Evolutionary conservation across 495 filamentous ascomycete species (phyloP).

Genomic region (Neurospora sp.): DNA sequence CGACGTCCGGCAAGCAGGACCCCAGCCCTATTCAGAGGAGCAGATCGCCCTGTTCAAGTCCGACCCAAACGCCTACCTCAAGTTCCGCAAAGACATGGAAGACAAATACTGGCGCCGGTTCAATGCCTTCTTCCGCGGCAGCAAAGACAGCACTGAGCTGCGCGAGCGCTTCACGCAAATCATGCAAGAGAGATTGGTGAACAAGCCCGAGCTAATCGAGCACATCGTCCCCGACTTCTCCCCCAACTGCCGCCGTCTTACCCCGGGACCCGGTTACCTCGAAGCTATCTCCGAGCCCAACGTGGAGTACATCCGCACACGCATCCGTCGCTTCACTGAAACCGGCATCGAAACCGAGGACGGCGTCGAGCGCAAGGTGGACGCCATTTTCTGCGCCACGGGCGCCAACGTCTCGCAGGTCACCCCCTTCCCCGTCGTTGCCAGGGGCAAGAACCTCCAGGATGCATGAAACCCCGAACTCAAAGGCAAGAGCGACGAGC

Average conservation of each 20-base stretch:
- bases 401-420: conserved; percentile 51
- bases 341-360: conserved; percentile 47
- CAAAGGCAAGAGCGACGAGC: conserved; percentile 25
- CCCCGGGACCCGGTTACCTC: conserved; percentile 62
- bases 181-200: conserved; percentile 40
- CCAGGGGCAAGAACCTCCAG: conserved; percentile 38
- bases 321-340: conserved; percentile 47
- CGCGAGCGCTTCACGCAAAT: conserved; percentile 42
- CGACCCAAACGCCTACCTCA: conserved; percentile 30
- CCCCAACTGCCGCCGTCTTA: conserved; percentile 59
- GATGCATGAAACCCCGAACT: conserved; percentile 28
- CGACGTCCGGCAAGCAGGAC: conserved; percentile 31
- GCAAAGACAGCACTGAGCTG: conserved; percentile 37
- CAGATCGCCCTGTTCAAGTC: conserved; percentile 34
- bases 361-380: conserved; percentile 39
- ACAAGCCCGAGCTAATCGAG: conserved; percentile 44
- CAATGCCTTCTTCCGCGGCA: conserved; percentile 43
- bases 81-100: conserved; percentile 41
- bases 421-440: conserved; percentile 48
- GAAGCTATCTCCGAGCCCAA: conserved; percentile 57
- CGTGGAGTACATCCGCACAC: conserved; percentile 46
- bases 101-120: conserved; percentile 49
- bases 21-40: conserved; percentile 41
- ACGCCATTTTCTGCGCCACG: conserved; percentile 59
- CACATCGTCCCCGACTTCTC: conserved; percentile 54